Percentiles rank a stretch among this genome's conserved stretches.
Evolutionary conservation across 306 rosid species (phyloP).

Genomic region (Styphnolobium japonicum): DNA sequence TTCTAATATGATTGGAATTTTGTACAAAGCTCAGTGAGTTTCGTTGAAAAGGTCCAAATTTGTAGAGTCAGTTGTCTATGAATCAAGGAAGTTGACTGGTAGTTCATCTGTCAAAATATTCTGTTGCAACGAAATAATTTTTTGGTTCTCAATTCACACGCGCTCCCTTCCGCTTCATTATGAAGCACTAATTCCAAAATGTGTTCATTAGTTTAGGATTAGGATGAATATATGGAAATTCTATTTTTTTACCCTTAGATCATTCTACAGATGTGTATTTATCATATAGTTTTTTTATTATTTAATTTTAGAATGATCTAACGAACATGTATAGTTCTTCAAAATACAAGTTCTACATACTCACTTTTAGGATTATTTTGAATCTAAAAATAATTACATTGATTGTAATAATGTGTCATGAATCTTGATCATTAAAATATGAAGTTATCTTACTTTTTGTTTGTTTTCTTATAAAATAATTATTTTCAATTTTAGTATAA

Average conservation of each 20-base stretch:
- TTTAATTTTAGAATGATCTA: neutral
- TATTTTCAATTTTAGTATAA: too few relatives aligned
- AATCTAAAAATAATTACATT: too few relatives aligned
- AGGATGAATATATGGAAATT: neutral
- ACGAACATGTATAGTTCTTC: neutral
- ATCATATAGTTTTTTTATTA: neutral
- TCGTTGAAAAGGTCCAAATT: constrained; percentile 14
- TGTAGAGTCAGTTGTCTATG: constrained; percentile 23
- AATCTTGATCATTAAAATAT: too few relatives aligned
- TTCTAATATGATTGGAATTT: constrained; percentile 24
- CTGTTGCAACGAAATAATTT: constrained; percentile 15
- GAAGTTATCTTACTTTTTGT: too few relatives aligned
- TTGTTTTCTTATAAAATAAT: too few relatives aligned
- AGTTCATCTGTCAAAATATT: constrained; percentile 23
- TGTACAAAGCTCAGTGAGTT: constrained; percentile 44
- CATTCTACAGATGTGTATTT: neutral
- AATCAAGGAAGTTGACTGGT: neutral
- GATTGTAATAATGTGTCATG: too few relatives aligned
- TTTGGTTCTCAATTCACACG: neutral
- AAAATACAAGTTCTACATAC: neutral
- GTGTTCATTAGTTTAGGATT: neutral
- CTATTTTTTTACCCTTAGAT: neutral
- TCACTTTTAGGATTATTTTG: too few relatives aligned
- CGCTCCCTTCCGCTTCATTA: neutral
- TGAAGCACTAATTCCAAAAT: neutral